Base-by-base conservation (phyloP, 176 grass and related monocot species). In the Musa itinerans region DNA sequence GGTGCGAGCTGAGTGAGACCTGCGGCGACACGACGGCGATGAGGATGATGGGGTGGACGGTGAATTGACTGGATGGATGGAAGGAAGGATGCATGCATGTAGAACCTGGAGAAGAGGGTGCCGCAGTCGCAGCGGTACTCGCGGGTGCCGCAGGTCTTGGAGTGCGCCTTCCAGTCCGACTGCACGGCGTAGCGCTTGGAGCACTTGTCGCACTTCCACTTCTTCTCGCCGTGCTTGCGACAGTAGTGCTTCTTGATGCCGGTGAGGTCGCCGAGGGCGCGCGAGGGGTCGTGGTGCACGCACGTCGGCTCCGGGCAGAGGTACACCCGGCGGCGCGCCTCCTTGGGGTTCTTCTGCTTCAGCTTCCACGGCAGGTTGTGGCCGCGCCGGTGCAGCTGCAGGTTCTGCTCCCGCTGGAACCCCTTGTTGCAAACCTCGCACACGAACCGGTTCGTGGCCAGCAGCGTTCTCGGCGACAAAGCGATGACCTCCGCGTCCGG, bases 151-250 rank as follows among this genome's bases (percentile, higher is more conserved):
- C 96, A 99, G 73, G 96, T 99, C 81, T 99, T 99, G 61, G 96
- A 89, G 84, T 99, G 96, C 1, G 96, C 96, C 88, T 99, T 99
- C 96, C 96, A 99, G 76, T 99, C 96, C 7, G 91, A 94, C 86
- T 99, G 96, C 29, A 99, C 96, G 11, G 96, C 96, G 75, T 99
- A 99, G 72, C 89, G 85, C 81, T 99, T 99, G 78, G 85, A 87
- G 86, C 96, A 99, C 90, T 99, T 99, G 74, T 94, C 95, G 69
- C 95, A 99, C 79, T 94, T 94, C 95, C 95, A 99, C 88, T 99
- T 99, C 86, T 99, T 99, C 88, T 99, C 96, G 62, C 96, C 96
- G 85, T 99, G 96, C 88, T 99, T 99, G 54, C 96, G 96, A 85
- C 91, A 92, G 86, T 68, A 99, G 84, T 99, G 96, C 84, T 99